Evolutionary conservation across 768 basidiomycete genomes (phyloP).

Genomic region (Hygrocybe coccinea): DNA sequence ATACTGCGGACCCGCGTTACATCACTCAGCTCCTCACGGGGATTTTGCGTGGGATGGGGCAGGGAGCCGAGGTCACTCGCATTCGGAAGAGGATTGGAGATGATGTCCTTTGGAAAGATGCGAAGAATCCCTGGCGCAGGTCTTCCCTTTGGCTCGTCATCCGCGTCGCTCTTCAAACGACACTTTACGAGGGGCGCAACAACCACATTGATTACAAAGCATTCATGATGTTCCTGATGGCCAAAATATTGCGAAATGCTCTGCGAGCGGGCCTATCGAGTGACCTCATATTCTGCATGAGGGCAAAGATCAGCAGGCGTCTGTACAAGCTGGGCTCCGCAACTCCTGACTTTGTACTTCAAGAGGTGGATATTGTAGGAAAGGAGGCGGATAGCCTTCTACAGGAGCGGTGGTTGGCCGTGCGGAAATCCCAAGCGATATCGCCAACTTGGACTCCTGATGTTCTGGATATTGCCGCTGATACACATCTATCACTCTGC

Average conservation of each 20-base stretch:
- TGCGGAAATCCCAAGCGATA: slow-evolving; percentile 21
- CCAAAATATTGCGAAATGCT: slow-evolving; percentile 24
- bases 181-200: slow-evolving; percentile 17
- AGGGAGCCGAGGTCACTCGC: slow-evolving; percentile 22
- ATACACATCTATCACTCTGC: slow-evolving; percentile 31
- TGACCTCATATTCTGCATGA: slow-evolving; percentile 36
- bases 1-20: slow-evolving; percentile 41
- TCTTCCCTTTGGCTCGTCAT: slow-evolving; percentile 48
- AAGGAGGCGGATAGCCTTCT: slow-evolving; percentile 20
- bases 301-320: slow-evolving; percentile 35
- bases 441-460: slow-evolving; percentile 24
- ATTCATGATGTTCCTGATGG: slow-evolving; percentile 43
- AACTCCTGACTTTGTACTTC: slow-evolving; percentile 16
- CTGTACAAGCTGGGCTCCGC: slow-evolving; percentile 34
- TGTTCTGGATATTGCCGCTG: slow-evolving; percentile 23
- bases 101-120: slow-evolving; percentile 40
- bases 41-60: slow-evolving; percentile 40
- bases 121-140: slow-evolving; percentile 44
- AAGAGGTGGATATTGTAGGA: slow-evolving; percentile 17
- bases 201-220: slow-evolving; percentile 36
- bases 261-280: slow-evolving; percentile 20
- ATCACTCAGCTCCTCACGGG: slow-evolving; percentile 46
- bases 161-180: slow-evolving; percentile 43
- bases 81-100: slow-evolving; percentile 44
- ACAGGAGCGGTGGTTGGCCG: slow-evolving; percentile 31